Base-by-base conservation (phyloP, 441 rosid genomes). In the Adansonia grandidieri region DNA sequence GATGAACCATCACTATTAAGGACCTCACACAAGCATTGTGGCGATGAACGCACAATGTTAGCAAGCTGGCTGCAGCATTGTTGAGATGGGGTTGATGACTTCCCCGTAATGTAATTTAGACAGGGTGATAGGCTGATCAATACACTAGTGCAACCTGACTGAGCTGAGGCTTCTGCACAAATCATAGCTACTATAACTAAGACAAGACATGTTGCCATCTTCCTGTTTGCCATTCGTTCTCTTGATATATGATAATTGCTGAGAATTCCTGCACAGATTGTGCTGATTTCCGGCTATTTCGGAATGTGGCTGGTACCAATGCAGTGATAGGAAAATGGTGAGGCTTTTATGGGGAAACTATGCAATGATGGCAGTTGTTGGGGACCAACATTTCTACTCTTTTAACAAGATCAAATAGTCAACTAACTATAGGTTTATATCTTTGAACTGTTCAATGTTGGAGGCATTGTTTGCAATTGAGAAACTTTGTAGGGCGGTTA, bases 1-100 rank as follows among this genome's bases (percentile, higher is more conserved):
- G 93, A 89, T 51, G 97, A 88, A 75, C 85, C 86, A 4, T 92
- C 90, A 7, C 91, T 91, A 48, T 85, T 89, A n/a, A 92, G 89
- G 80, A 86, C 95, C 86, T 87, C 81, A 74, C 99, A 94, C 84
- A 96, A 81, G 89, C 99, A 96, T 72, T 89, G 90, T 3, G 98
- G 95, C 4, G 93, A 86, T 11, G 97, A 87, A 15, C 84, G 83
- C 64, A 96, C 97, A 0, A 90, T 95, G 45, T 58, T 85, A 7
- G 85, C 84, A 5, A 94, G 89, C 87, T 91, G 94, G 0, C 88
- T 14, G 84, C 99, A 96, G 85, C 99, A 96, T 28, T 82, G 89
- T 17, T 88, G 80, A 32, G 96, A 81, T 0, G 98, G 96, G 64
- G 88, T 81, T 0, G 97, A 80, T 50, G 92, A 82, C 84, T 87